A percentile compares a stretch with the other conserved stretches of the same genome.
These are phyloP conservation scores for Fusarium piperis DNA, from an alignment of 2,329 filamentous ascomycete genomes.

Conservation along the genomic window DNA sequence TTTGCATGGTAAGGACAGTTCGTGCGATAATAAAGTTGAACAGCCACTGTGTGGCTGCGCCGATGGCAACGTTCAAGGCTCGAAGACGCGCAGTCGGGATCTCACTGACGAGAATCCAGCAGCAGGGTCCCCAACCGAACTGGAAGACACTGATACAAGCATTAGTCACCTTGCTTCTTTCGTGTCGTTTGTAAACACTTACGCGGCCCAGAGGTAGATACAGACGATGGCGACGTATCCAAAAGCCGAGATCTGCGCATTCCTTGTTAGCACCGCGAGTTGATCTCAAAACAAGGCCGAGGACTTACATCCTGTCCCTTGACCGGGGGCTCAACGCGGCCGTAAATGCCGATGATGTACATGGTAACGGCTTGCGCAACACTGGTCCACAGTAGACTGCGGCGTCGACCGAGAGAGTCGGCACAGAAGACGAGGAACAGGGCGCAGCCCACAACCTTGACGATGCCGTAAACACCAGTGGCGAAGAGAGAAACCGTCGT, in stretches of 20 bases:
- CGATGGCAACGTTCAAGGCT: conserved; percentile 73
- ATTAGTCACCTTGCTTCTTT: conserved; percentile 26
- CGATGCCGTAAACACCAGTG: conserved; percentile 77
- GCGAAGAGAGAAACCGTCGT: conserved; percentile 72
- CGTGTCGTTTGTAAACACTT: conserved; percentile 25
- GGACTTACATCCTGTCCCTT: conserved; percentile 55
- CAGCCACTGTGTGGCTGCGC: conserved; percentile 75
- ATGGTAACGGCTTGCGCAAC: conserved; percentile 70
- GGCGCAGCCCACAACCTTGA: conserved; percentile 72
- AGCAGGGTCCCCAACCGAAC: conserved; percentile 75
- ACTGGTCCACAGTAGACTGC: conserved; percentile 70
- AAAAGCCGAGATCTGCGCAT: conserved; percentile 64
- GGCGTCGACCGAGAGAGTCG: conserved; percentile 73
- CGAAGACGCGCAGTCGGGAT: conserved; percentile 74
- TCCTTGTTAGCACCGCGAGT: background rate
- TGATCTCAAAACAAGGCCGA: background rate
- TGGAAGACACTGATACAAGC: conserved; percentile 64
- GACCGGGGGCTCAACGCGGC: conserved; percentile 68
- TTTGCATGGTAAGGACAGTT: conserved; percentile 74
- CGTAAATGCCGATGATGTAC: conserved; percentile 78
- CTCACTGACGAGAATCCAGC: conserved; percentile 76
- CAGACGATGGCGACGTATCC: conserved; percentile 77
- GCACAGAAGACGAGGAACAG: conserved; percentile 73
- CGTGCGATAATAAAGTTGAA: conserved; percentile 77
- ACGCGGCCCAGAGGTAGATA: conserved; percentile 75